Base-by-base conservation (phyloP, 169 alveolate species). In the Cryptosporidium xiaoi region DNA sequence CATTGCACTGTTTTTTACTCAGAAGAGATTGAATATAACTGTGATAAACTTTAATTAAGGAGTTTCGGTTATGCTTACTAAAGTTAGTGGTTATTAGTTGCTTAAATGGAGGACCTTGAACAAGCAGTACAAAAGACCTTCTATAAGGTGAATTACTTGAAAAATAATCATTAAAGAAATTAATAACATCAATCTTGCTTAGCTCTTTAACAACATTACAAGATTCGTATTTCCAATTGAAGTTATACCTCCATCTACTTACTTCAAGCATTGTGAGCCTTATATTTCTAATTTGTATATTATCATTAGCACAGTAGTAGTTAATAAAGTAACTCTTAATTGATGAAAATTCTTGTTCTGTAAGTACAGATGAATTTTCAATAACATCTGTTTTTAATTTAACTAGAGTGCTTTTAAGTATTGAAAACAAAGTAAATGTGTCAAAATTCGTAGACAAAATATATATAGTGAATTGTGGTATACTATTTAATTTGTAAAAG, bases 61-160 rank as follows among this genome's bases (percentile, higher is more conserved):
- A 53, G 18, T 31, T 20, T 6, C 15, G 12, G 7, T 16, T 6
- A 31, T 31, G 31, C 34, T 51, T 16, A 34, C 56, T 15, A 44
- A 18, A 18, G 7, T 58, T 40, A 8, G 48, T 40, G 2, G 69
- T 31, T 16, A 77, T 60, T 33, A 77, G 55, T 48, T 27, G 71
- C 50, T 77, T 62, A 53, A 77, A 62, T n/a, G 87, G 87, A 10
- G 87, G 87, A 20, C 77, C 87, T 46, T 77, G 87, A 3, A 77
- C 64, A 20, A 77, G 55, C 8, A 77, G 71, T n/a, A 77, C 50
- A 53, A 40, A 77, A 8, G 87, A 77, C 31, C 87, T 77, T 62
- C 65, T 56, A 27, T 77, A 77, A 5, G 58, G 77, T 15, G 87
- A 55, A 29, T 60, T 29, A 3, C 15, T 2, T 7, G 51, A n/a